A percentile compares a stretch with the other conserved stretches of the same genome.
Conservation (phyloP, 768 basidiomycete genomes). For the Dioszegia aurantiaca region DNA sequence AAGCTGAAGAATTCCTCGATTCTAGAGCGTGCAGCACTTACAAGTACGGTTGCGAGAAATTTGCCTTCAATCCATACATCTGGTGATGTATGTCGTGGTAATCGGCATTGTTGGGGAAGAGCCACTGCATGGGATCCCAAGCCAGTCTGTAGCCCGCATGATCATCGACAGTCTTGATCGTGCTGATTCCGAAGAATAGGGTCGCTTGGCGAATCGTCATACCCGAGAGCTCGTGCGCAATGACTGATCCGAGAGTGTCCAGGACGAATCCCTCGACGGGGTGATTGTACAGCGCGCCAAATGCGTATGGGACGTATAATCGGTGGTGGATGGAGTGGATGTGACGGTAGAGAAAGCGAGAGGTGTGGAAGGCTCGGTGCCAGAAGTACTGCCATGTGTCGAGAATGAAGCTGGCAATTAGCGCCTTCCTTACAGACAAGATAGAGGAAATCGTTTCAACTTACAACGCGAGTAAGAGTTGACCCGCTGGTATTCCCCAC, state of each 20-base stretch:
- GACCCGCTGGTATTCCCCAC: slow-evolving; percentile 79
- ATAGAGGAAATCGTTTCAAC: slow-evolving; percentile 51
- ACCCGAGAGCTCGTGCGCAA: slow-evolving; percentile 67
- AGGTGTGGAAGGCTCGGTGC: slow-evolving; percentile 85
- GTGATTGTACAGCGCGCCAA: slow-evolving; percentile 95
- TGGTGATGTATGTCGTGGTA: slow-evolving; percentile 99
- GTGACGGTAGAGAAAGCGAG: slow-evolving; percentile 83
- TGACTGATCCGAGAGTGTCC: slow-evolving; percentile 72
- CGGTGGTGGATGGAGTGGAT: slow-evolving; percentile 94
- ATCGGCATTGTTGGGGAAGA: slow-evolving; percentile 86
- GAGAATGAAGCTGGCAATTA: slow-evolving; percentile 69
- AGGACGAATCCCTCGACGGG: slow-evolving; percentile 89
- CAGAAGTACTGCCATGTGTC: slow-evolving; percentile 99
- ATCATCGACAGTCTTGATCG: slow-evolving; percentile 90
- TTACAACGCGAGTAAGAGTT: slow-evolving; percentile 77
- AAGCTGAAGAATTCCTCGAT: neutral
- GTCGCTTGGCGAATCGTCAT: slow-evolving; percentile 80
- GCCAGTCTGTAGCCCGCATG: slow-evolving; percentile 88
- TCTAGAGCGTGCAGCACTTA: slow-evolving; percentile 30
- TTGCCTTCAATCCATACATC: slow-evolving; percentile 85
- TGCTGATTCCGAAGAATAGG: slow-evolving; percentile 76
- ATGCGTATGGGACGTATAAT: slow-evolving; percentile 94
- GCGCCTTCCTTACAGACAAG: neutral
- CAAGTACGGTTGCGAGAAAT: slow-evolving; percentile 95
- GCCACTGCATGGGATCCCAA: slow-evolving; percentile 83